Evolutionary conservation across 2,329 filamentous ascomycete species (phyloP).

Genomic region (Hypocreales sp.): DNA sequence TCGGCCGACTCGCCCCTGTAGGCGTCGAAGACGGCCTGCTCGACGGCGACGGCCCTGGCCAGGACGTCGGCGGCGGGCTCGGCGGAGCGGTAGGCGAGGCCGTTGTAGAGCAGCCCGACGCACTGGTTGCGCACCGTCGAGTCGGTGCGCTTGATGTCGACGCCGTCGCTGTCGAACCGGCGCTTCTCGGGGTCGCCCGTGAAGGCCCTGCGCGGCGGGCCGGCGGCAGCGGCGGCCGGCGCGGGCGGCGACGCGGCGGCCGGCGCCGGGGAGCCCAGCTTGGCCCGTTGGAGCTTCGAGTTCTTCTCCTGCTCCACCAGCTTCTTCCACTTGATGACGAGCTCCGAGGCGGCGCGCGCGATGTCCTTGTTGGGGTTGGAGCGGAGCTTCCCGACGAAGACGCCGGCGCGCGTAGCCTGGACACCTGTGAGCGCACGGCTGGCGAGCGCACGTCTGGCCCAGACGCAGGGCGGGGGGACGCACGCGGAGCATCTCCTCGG

Average conservation of each 20-base stretch:
- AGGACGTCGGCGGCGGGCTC: constrained; percentile 59
- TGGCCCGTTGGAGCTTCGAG: constrained; percentile 26
- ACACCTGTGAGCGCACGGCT: too few species aligned
- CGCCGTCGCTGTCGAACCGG: constrained; percentile 65
- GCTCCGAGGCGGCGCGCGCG: constrained; percentile 58
- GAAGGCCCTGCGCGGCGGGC: constrained; percentile 24
- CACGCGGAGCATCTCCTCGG: constrained; percentile 78
- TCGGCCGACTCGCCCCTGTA: constrained; percentile 56
- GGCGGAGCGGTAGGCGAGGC: constrained; percentile 55
- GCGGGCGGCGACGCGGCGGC: constrained; percentile 40
- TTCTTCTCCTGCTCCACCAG: constrained; percentile 53
- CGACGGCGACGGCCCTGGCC: constrained; percentile 64
- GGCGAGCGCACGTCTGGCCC: too few species aligned
- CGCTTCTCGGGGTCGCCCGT: constrained; percentile 62
- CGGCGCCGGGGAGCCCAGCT: constrained; percentile 23
- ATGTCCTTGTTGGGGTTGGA: constrained; percentile 72
- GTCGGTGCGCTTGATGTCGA: constrained; percentile 63
- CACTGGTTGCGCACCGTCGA: constrained; percentile 65
- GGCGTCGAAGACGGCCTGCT: constrained; percentile 56
- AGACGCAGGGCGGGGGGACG: constrained; percentile 18
- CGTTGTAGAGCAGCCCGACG: constrained; percentile 87
- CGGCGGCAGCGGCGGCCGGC: constrained; percentile 27
- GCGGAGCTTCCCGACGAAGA: constrained; percentile 69
- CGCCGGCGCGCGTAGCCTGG: constrained; percentile 74
- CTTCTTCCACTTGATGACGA: constrained; percentile 79